Conservation (phyloP, 2,329 filamentous ascomycete species). For the Fusarium succisae region DNA sequence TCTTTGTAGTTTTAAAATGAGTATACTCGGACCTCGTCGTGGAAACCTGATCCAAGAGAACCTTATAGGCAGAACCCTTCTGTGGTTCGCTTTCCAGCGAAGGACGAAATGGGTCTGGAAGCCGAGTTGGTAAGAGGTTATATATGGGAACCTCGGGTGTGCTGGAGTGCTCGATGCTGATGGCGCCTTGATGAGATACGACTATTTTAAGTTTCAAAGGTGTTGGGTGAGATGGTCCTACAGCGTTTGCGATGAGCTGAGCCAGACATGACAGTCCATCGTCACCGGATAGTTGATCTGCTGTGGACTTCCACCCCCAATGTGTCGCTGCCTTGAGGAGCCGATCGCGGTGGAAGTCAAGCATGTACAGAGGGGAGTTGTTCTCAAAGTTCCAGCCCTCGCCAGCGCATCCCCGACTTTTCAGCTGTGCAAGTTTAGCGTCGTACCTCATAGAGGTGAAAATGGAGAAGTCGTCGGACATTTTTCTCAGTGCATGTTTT, state of each 20-base stretch:
- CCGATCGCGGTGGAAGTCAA: constrained; percentile 80
- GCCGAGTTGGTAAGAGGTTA: constrained; percentile 65
- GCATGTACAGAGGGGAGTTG: constrained; percentile 78
- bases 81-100: constrained; percentile 36
- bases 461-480: constrained; percentile 63
- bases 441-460: constrained; percentile 81
- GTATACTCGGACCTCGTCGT: constrained; percentile 71
- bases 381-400: constrained; percentile 63
- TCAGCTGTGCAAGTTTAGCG: constrained; percentile 59
- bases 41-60: constrained; percentile 56
- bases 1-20: constrained; percentile 83
- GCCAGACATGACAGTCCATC: constrained; percentile 55
- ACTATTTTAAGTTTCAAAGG: constrained; percentile 65
- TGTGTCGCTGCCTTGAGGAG: constrained; percentile 71
- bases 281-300: constrained; percentile 56
- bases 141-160: constrained; percentile 53
- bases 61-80: constrained; percentile 49
- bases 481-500: constrained; percentile 26
- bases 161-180: constrained; percentile 54
- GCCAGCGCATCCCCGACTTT: constrained; percentile 50
- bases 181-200: constrained; percentile 58
- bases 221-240: constrained; percentile 47
- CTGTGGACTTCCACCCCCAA: constrained; percentile 63
- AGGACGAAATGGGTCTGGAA: constrained; percentile 57
- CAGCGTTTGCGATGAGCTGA: constrained; percentile 44